A percentile compares a stretch with the other conserved stretches of the same genome.
Evolutionary conservation across 2,329 filamentous ascomycete species (phyloP).

Genomic region (Aspergillus awamori): DNA sequence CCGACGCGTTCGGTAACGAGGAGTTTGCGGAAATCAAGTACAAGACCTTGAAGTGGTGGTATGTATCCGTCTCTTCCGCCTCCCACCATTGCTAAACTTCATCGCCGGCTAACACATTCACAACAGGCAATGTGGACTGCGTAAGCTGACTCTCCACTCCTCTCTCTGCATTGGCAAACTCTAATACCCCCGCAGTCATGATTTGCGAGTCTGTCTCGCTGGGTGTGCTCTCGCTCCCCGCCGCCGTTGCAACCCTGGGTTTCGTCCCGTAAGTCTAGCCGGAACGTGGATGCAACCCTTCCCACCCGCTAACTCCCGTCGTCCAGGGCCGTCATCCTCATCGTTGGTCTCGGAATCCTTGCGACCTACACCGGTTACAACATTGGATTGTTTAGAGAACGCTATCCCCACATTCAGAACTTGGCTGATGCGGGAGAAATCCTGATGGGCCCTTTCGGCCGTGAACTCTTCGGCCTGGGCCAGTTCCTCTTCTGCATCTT

Average conservation of each 20-base stretch:
- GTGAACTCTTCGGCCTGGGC: slow-evolving; percentile 64
- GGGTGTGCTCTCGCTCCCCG: slow-evolving; percentile 58
- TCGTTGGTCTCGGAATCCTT: slow-evolving; percentile 56
- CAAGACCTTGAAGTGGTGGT: slow-evolving; percentile 50
- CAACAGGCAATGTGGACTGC: slow-evolving; percentile 40
- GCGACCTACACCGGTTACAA: slow-evolving; percentile 63
- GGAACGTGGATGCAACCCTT: not conserved
- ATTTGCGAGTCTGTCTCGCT: slow-evolving; percentile 60
- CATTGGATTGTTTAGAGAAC: slow-evolving; percentile 60
- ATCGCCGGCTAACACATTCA: slow-evolving; percentile 38
- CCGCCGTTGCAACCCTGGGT: slow-evolving; percentile 54
- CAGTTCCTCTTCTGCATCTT: slow-evolving; percentile 68
- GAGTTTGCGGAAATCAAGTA: slow-evolving; percentile 47
- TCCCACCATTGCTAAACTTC: slow-evolving; percentile 7
- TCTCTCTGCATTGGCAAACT: not conserved
- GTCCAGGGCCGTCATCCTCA: slow-evolving; percentile 54
- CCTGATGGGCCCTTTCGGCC: slow-evolving; percentile 62
- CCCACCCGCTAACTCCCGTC: not conserved
- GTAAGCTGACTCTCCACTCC: slow-evolving; percentile 22
- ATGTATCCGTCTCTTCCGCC: slow-evolving; percentile 2
- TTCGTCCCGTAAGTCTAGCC: slow-evolving; percentile 48
- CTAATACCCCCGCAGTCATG: slow-evolving; percentile 45
- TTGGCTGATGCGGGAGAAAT: slow-evolving; percentile 69
- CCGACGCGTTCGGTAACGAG: slow-evolving; percentile 39
- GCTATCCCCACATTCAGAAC: slow-evolving; percentile 62